phyloP scores from a whole-genome alignment of 495 filamentous ascomycete species.

The Jackrogersella multiformis region DNA sequence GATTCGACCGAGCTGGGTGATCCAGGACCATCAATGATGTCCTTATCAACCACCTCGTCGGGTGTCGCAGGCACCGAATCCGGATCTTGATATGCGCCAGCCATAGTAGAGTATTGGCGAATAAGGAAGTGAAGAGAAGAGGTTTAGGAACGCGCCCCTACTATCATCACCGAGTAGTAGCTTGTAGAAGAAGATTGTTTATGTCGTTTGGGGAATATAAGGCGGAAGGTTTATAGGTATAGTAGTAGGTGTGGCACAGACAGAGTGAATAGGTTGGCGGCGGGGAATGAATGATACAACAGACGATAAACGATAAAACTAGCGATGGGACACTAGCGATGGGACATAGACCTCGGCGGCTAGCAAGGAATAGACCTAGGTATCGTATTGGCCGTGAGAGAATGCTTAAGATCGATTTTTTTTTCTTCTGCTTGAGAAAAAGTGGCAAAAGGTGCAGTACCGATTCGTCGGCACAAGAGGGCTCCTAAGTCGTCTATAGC shows the following conservation, averaged over 20 bases:
- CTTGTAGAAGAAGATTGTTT: not conserved
- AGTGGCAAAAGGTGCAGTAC: constrained; percentile 34
- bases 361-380: not conserved
- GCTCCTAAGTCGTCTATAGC: constrained; percentile 33
- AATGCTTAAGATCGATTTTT: constrained; percentile 7
- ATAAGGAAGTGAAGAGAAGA: constrained; percentile 11
- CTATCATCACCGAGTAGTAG: constrained; percentile 35
- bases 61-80: constrained; percentile 51
- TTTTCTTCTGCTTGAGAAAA: constrained; percentile 2
- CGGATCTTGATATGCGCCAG: constrained; percentile 34
- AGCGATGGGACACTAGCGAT: constrained; percentile 1
- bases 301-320: constrained; percentile 13
- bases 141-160: constrained; percentile 15
- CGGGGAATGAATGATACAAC: constrained; percentile 11
- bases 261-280: not conserved
- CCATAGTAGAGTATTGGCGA: constrained; percentile 44
- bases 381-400: constrained; percentile 13
- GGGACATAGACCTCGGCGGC: constrained; percentile 2
- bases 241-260: not conserved
- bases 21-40: constrained; percentile 42
- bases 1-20: constrained; percentile 56
- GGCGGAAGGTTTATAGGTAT: not conserved
- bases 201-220: constrained; percentile 3
- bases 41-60: constrained; percentile 50
- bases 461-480: constrained; percentile 37